Evolutionary conservation across 257 asterid genomes (phyloP).

Genomic region (Osmanthus fragrans): DNA sequence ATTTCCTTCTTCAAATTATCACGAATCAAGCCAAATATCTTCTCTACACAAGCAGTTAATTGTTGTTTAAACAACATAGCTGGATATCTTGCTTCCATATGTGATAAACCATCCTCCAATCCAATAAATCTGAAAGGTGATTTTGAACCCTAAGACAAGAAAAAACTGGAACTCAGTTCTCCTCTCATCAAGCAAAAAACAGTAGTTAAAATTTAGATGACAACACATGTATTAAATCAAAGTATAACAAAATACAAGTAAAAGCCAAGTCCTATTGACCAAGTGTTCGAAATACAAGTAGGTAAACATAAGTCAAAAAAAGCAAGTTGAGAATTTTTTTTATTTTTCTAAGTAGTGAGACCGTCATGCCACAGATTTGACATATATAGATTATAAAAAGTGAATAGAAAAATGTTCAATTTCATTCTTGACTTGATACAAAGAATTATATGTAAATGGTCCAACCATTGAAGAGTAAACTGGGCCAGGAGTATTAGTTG

Average conservation of each 20-base stretch:
- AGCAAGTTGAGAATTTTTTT: neutral
- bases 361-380: neutral
- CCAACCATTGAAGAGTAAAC: neutral
- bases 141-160: conserved; percentile 56
- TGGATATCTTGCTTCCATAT: conserved; percentile 92
- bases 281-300: neutral
- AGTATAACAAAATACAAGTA: neutral
- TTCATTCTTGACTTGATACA: neutral
- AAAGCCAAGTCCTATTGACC: neutral
- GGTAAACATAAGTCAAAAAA: neutral
- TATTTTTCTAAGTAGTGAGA: neutral
- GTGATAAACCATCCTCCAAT: conserved; percentile 78
- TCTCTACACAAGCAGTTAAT: conserved; percentile 92
- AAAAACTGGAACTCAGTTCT: conserved; percentile 6
- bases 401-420: neutral
- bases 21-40: conserved; percentile 91
- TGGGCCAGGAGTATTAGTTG: conserved; percentile 3
- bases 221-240: neutral
- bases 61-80: conserved; percentile 91
- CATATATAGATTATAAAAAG: neutral
- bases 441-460: neutral
- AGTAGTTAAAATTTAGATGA: neutral
- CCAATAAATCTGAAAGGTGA: conserved; percentile 68
- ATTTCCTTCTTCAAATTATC: conserved; percentile 99
- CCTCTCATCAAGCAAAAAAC: neutral